Evolutionary conservation across 495 filamentous ascomycete genomes (phyloP).

Genomic region (Penicillium coprophilum): DNA sequence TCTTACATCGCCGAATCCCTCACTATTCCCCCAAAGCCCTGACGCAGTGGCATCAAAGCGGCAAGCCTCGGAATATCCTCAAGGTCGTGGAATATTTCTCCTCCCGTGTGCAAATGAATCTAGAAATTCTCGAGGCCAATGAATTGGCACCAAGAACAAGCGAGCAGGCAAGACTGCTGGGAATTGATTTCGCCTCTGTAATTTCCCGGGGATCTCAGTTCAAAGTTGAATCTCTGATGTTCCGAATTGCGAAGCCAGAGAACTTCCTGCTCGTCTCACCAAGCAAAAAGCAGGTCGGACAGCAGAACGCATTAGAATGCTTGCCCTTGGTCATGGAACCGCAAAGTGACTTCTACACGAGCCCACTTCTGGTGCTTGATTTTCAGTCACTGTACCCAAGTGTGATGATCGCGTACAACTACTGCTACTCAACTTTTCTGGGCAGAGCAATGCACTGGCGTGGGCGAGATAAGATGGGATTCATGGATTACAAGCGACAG

Average conservation of each 20-base stretch:
- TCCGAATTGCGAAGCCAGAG: slow-evolving; percentile 95
- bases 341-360: slow-evolving; percentile 89
- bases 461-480: slow-evolving; percentile 92
- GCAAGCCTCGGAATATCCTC: slow-evolving; percentile 62
- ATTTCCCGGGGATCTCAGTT: slow-evolving; percentile 93
- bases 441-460: slow-evolving; percentile 83
- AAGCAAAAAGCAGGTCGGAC: slow-evolving; percentile 84
- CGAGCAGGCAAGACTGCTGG: slow-evolving; percentile 89
- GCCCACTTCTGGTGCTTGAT: slow-evolving; percentile 86
- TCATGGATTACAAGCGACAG: slow-evolving; percentile 76
- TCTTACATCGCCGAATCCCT: slow-evolving; percentile 86
- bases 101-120: slow-evolving; percentile 72
- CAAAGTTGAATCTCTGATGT: slow-evolving; percentile 98
- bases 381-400: slow-evolving; percentile 97
- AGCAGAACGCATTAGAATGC: slow-evolving; percentile 93
- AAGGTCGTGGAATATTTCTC: slow-evolving; percentile 80
- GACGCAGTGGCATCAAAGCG: slow-evolving; percentile 75
- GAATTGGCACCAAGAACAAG: slow-evolving; percentile 87
- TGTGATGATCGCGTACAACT: slow-evolving; percentile 99
- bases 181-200: slow-evolving; percentile 94
- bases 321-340: slow-evolving; percentile 97
- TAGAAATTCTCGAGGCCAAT: slow-evolving; percentile 89
- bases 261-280: slow-evolving; percentile 90
- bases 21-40: slow-evolving; percentile 78
- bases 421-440: slow-evolving; percentile 97